A percentile compares a stretch with the other conserved stretches of the same genome.
phyloP scores from a whole-genome alignment of 306 rosid species.

The Cicer arietinum region DNA sequence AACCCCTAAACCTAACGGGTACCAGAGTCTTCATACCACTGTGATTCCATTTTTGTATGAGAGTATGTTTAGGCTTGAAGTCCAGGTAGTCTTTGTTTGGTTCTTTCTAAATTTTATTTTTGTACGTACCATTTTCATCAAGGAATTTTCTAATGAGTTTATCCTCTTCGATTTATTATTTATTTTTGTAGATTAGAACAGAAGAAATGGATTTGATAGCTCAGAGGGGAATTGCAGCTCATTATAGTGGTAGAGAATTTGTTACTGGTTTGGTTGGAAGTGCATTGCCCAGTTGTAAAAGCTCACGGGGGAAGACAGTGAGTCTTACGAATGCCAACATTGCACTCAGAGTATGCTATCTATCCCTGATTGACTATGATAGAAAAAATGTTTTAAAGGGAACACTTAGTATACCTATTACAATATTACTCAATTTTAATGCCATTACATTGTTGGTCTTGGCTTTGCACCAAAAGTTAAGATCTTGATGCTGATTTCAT shows the following conservation, averaged over 20 bases:
- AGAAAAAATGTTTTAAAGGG: slow-evolving; percentile 41
- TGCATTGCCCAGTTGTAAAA: slow-evolving; percentile 67
- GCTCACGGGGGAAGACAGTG: slow-evolving; percentile 81
- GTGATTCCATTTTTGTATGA: slow-evolving; percentile 96
- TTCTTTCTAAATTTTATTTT: slow-evolving; percentile 10
- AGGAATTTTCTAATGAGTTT: slow-evolving; percentile 26
- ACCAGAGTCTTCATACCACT: slow-evolving; percentile 95
- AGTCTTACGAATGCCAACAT: slow-evolving; percentile 93
- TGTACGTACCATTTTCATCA: slow-evolving; percentile 32
- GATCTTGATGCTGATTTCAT: slow-evolving; percentile 50
- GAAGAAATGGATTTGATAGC: slow-evolving; percentile 98
- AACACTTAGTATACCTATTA: slow-evolving; percentile 29
- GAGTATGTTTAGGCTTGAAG: slow-evolving; percentile 93
- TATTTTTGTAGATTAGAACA: slow-evolving; percentile 81
- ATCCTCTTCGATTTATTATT: slow-evolving; percentile 32
- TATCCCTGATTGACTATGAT: slow-evolving; percentile 38
- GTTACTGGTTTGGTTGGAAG: slow-evolving; percentile 74
- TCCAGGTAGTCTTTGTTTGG: slow-evolving; percentile 70
- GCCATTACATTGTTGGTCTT: slow-evolving; percentile 12
- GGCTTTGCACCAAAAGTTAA: slow-evolving; percentile 9
- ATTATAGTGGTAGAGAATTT: slow-evolving; percentile 85
- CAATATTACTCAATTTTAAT: slow-evolving; percentile 28
- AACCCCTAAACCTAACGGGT: slow-evolving; percentile 97
- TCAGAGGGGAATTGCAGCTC: slow-evolving; percentile 98
- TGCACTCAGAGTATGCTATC: slow-evolving; percentile 88